These are phyloP conservation scores for Flagelloscypha sp. DNA, from an alignment of 768 basidiomycete genomes.

Conservation along the genomic window DNA sequence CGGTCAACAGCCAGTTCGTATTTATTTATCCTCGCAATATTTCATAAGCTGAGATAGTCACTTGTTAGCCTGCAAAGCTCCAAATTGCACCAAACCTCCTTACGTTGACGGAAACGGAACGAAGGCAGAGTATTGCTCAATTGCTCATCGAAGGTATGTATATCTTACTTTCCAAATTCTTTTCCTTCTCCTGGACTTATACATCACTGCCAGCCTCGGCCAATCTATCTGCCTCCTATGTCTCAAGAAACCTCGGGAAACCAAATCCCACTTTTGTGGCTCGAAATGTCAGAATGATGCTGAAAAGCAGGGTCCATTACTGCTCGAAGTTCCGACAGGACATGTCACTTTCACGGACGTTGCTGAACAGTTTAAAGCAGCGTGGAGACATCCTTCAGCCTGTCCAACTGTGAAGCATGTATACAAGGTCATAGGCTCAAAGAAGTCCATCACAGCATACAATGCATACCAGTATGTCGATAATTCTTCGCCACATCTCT, in stretches of 20 bases:
- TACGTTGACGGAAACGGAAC: slow-evolving; percentile 31
- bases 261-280: slow-evolving; percentile 54
- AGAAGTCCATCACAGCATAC: slow-evolving; percentile 43
- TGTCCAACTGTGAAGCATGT: slow-evolving; percentile 53
- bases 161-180: slow-evolving; percentile 23
- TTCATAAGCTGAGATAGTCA: slow-evolving; percentile 18
- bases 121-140: slow-evolving; percentile 39
- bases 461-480: slow-evolving; percentile 49
- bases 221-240: background rate
- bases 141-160: slow-evolving; percentile 43
- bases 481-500: background rate
- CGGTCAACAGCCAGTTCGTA: slow-evolving; percentile 1
- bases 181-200: slow-evolving; percentile 2
- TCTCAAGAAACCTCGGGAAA: background rate
- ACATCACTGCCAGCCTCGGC: background rate
- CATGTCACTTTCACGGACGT: slow-evolving; percentile 63
- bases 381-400: slow-evolving; percentile 55
- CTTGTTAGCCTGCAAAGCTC: slow-evolving; percentile 49
- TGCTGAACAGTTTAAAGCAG: slow-evolving; percentile 56
- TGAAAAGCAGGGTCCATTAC: slow-evolving; percentile 43
- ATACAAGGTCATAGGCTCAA: slow-evolving; percentile 54
- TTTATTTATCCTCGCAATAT: slow-evolving; percentile 4
- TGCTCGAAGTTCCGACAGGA: slow-evolving; percentile 51
- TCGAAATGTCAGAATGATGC: slow-evolving; percentile 47
- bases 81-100: slow-evolving; percentile 40